Evolutionary conservation across 164 flowering plant genomes (phyloP), one percentile per base, ranked within the genome.

Genomic region (Vitis amurensis): DNA sequence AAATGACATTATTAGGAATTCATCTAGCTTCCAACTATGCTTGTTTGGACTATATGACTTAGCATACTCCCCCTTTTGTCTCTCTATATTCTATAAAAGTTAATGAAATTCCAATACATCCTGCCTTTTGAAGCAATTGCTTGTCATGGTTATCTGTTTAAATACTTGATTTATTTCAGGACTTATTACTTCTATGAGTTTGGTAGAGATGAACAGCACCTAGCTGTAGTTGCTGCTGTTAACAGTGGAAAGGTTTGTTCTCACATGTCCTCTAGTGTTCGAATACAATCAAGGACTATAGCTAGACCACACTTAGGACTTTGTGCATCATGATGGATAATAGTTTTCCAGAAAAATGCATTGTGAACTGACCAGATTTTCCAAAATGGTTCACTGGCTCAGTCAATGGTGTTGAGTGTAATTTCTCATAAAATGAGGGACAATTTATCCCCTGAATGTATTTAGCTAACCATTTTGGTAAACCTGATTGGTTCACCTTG

Each of bases 131-230:
- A 8, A 48, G 30, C 55, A 23, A 14, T 30, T 58, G 50, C 17
- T 37, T 56, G 44, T 58, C 19, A 70, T 49, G 49, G 29, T 11
- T 51, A 8, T 29, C 47, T 37, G 23, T 55, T 50, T 11, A 29
- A 13, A 63, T 48, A 50, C 31, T 49, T 63, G 57, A 55, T 66
- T 2, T 19, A 10, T 82, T 76, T 72, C 93, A 92, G 96, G 93
- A 90, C 85, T 29, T 95, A 89, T 55, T 95, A 95, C 74, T 91
- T 84, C 76, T 95, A 95, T 71, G 99, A 95, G 77, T 93, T 93
- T 70, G 91, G 89, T 31, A 75, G 75, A 68, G 89, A 85, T 55
- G 86, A 82, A 49, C 92, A 89, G 73, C 98, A 81, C 73, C 68
- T 84, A 52, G 98, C 98, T n/a, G 75, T 95, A 16, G 93, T 93